Evolutionary conservation across 352 stramenopile species (phyloP), one percentile per base, ranked within the genome.

Genomic region (Phytophthora agathidicida): DNA sequence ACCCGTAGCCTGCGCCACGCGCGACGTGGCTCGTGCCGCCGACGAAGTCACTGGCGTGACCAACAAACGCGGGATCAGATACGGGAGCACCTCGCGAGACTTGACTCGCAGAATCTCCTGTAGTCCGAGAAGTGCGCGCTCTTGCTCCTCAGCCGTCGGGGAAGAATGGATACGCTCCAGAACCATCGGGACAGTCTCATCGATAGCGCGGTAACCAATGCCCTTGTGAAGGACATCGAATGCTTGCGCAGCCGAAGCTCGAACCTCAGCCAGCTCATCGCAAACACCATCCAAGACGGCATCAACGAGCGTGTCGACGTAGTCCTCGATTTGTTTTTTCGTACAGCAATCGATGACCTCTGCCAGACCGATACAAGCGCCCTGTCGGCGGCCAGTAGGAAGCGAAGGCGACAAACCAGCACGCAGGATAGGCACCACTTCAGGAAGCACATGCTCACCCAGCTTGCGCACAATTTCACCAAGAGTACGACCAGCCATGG

Each of bases 401-500:
- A 95, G 86, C 20, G 68, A 68, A 14, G 71, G 65, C n/a, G 71
- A 65, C 19, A 99, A 83, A 42, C 96, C 93, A 45, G 98, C 88
- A 35, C 96, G 89, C 45, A 99, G 76, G 60, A 99, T 98, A 22
- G 97, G 97, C 52, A 99, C 94, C 43, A 99, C 93, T 71, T 99
- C 89, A 3, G 97, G 96, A 35, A 99, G 80, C 13, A 99, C 97
- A 71, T 98, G 93, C 63, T 99, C 98, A 16, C 98, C 98, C 26
- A 99, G 88, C 73, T 99, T 99, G 50, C 91, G 88, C 47, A 99
- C 98, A 61, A 99, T 97, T 66, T 99, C 98, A 24, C 98, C 98
- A 31, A 99, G 81, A 55, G 97, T 98, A 41, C 89, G 86, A 5
- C 86, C 89, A 9, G 91, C 91, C 63, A 98, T 89, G 2, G 84